Base-by-base conservation (phyloP, 116 monocot genomes). In the Papilionanthe hybrid region DNA sequence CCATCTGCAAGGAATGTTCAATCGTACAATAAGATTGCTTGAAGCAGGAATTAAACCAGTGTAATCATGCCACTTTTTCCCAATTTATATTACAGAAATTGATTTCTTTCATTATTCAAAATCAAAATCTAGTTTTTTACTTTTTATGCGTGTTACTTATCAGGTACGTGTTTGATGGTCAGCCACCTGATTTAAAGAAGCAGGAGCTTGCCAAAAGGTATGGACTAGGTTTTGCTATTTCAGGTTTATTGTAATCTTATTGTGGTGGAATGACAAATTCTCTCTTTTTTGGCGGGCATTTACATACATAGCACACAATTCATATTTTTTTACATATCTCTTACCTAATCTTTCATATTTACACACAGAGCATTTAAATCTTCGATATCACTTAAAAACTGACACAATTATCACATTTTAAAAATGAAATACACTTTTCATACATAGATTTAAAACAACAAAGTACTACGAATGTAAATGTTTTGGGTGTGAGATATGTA, bases 1-100 rank as follows among this genome's bases (percentile, higher is more conserved):
- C 86, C 99, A 99, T 89, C 86, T 99, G 86, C 95, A 95, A 87
- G 99, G 99, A 30, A 99, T 99, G 95, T 95, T 99, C 74, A 90
- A 83, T 66, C 84, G 99, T 25, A 99, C 99, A 30, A 99, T 95
- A 85, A 90, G 99, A 82, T 84, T 95, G 76, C 85, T 99, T 47
- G 99, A 99, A 77, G 91, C 99, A 9, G 99, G 99, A 84, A 92
- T 99, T 17, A 99, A 99, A 80, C 99, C 99, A 77, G 93, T 84
- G 99, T 99, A 99, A 22, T 55, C 41, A 53, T 44, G 3, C 27
- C 15, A 68, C 19, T 44, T 10, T 37, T 55, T 44, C 20, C 32
- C 2, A 78, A 44, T 71, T 37, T 71, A 37, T 42, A 49, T 28
- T 22, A 75, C 18, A 13, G 20, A 12, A 49, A 48, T 75, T 7